Percentiles rank a stretch among this genome's conserved stretches.
phyloP scores from a whole-genome alignment of 2,329 filamentous ascomycete species.

The Elsinoe australis region DNA sequence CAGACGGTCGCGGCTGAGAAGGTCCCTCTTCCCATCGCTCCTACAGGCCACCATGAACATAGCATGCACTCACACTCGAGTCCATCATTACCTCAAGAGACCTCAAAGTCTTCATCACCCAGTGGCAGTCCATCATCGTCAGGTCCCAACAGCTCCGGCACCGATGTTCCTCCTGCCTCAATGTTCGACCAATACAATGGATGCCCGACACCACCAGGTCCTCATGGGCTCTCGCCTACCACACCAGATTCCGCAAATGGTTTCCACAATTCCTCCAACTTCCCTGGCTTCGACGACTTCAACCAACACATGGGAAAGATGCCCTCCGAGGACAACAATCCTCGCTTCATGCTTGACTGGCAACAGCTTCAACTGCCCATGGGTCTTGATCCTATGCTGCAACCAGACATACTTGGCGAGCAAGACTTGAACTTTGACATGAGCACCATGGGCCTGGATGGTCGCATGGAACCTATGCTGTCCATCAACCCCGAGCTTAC shows the following conservation, averaged over 20 bases:
- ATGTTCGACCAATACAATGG: slow-evolving; percentile 38
- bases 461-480: slow-evolving; percentile 36
- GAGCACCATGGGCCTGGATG: slow-evolving; percentile 30
- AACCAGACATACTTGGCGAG: slow-evolving; percentile 40
- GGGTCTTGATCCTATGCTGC: slow-evolving; percentile 37
- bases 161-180: slow-evolving; percentile 32
- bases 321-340: slow-evolving; percentile 38
- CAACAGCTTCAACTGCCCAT: slow-evolving; percentile 39
- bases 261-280: slow-evolving; percentile 38
- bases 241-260: slow-evolving; percentile 32
- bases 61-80: background rate
- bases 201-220: slow-evolving; percentile 24
- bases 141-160: slow-evolving; percentile 17
- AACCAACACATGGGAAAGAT: slow-evolving; percentile 31
- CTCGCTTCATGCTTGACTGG: slow-evolving; percentile 45
- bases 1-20: slow-evolving; percentile 21
- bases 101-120: slow-evolving; percentile 5
- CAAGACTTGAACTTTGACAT: slow-evolving; percentile 41
- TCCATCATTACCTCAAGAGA: slow-evolving; percentile 2
- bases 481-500: slow-evolving; percentile 41
- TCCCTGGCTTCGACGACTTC: slow-evolving; percentile 43
- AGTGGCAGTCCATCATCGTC: background rate
- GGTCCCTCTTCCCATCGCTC: slow-evolving; percentile 21
- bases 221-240: slow-evolving; percentile 32
- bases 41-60: background rate